Percentiles rank a stretch among this genome's conserved stretches.
Conservation (phyloP, 2,329 filamentous ascomycete species). For the Pezicula rhizophila region DNA sequence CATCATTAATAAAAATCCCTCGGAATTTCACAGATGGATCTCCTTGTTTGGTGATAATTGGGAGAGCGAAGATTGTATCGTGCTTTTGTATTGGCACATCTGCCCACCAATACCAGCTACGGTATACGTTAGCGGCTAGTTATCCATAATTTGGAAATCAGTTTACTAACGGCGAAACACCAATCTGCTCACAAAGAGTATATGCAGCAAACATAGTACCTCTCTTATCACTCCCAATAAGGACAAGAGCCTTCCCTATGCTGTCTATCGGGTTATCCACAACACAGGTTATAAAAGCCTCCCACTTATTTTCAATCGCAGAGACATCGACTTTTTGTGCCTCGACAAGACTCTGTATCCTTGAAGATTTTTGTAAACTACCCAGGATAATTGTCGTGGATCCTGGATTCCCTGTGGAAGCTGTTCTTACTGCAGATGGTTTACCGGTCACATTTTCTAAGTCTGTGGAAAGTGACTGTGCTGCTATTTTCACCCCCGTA, state of each 20-base stretch:
- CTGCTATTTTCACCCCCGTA: too few relatives aligned
- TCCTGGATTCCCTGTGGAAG: too few relatives aligned
- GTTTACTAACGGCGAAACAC: constrained; percentile 43
- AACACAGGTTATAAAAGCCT: constrained; percentile 53
- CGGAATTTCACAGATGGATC: constrained; percentile 48
- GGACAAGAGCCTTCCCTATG: constrained; percentile 51
- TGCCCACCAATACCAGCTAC: constrained; percentile 56
- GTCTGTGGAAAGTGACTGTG: too few relatives aligned
- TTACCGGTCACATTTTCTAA: too few relatives aligned
- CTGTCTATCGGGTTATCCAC: constrained; percentile 50
- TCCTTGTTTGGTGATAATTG: constrained; percentile 37
- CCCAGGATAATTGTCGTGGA: constrained; percentile 54
- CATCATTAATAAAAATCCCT: constrained; percentile 53
- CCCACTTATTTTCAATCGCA: constrained; percentile 57
- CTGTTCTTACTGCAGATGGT: too few relatives aligned
- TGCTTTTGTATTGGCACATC: constrained; percentile 41
- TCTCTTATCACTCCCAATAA: constrained; percentile 59
- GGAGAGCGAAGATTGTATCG: constrained; percentile 38
- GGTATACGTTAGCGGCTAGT: constrained; percentile 28
- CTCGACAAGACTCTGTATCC: constrained; percentile 52
- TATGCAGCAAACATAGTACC: constrained; percentile 63
- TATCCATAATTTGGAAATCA: neutral
- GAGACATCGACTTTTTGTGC: constrained; percentile 50
- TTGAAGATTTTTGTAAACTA: constrained; percentile 54
- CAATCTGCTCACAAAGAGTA: constrained; percentile 55